Percentiles rank a stretch among this genome's conserved stretches.
These are phyloP conservation scores for Lactarius psammicola DNA, from an alignment of 768 basidiomycete genomes.

Conservation along the genomic window DNA sequence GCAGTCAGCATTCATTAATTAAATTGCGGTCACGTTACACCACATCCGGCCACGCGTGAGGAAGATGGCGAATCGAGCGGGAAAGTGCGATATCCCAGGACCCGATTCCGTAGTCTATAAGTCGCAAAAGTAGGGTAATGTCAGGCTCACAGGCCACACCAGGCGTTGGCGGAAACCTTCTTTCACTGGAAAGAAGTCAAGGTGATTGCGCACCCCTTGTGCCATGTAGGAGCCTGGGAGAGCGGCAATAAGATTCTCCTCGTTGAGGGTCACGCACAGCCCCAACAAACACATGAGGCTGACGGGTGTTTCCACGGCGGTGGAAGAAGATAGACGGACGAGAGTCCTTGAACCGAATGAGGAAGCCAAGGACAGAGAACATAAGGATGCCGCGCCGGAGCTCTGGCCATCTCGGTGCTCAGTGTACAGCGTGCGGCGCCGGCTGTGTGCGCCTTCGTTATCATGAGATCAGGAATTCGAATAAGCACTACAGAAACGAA, in stretches of 20 bases:
- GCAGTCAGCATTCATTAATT: background rate
- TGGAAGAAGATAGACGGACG: background rate
- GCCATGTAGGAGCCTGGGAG: background rate
- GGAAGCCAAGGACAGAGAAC: background rate
- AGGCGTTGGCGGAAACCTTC: conserved; percentile 1
- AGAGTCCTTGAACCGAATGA: background rate
- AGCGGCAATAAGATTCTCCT: background rate
- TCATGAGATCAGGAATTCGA: background rate
- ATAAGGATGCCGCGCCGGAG: background rate
- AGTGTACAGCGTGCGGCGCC: background rate
- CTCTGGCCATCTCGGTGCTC: background rate
- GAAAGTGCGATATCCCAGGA: background rate
- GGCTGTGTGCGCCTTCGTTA: background rate
- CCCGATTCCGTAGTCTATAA: background rate
- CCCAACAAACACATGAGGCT: background rate
- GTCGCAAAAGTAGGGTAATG: background rate
- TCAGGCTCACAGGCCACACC: background rate
- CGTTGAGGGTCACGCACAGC: background rate
- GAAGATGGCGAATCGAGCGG: background rate
- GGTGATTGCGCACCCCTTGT: background rate
- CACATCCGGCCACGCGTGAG: background rate
- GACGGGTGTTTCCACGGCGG: background rate
- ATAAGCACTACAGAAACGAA: background rate
- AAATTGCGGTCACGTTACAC: background rate
- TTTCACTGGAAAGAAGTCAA: background rate